These are phyloP conservation scores for Ganoderma multipileum DNA, from an alignment of 1,284 basidiomycete species.

Conservation along the genomic window DNA sequence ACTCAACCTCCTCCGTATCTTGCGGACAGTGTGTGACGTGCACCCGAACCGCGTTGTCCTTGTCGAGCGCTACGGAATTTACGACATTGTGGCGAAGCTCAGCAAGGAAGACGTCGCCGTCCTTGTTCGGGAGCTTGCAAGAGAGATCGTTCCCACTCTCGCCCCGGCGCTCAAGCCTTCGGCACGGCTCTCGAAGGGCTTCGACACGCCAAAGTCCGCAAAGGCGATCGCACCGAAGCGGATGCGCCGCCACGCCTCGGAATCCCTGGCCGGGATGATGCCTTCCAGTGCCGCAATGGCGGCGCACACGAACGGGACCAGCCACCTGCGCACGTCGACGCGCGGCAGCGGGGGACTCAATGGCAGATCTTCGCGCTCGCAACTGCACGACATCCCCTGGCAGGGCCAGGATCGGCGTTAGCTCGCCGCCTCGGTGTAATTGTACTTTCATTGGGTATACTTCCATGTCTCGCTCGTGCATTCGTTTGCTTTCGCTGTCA, in stretches of 20 bases:
- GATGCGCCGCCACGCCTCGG: constrained; percentile 72
- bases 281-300: constrained; percentile 11
- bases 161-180: constrained; percentile 68
- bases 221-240: constrained; percentile 67
- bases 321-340: constrained; percentile 18
- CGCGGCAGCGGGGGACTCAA: constrained; percentile 18
- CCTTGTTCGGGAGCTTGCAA: constrained; percentile 87
- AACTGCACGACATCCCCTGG: constrained; percentile 33
- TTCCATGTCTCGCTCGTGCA: constrained; percentile 19
- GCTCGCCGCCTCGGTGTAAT: constrained; percentile 19
- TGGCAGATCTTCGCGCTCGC: constrained; percentile 27
- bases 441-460: constrained; percentile 11
- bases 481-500: constrained; percentile 29
- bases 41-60: constrained; percentile 86
- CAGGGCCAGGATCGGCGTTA: constrained; percentile 31
- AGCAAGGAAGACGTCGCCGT: constrained; percentile 88
- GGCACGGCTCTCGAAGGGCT: constrained; percentile 43
- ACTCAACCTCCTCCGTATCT: constrained; percentile 87
- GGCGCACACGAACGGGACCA: constrained; percentile 16
- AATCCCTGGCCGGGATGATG: constrained; percentile 51
- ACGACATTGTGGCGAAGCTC: constrained; percentile 79
- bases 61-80: constrained; percentile 80
- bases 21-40: constrained; percentile 87
- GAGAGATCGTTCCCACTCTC: constrained; percentile 80
- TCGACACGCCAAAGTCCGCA: constrained; percentile 46